Conservation (phyloP, 192 early-diverging fungal genomes). For the Rhizoclosmatium globosum region DNA sequence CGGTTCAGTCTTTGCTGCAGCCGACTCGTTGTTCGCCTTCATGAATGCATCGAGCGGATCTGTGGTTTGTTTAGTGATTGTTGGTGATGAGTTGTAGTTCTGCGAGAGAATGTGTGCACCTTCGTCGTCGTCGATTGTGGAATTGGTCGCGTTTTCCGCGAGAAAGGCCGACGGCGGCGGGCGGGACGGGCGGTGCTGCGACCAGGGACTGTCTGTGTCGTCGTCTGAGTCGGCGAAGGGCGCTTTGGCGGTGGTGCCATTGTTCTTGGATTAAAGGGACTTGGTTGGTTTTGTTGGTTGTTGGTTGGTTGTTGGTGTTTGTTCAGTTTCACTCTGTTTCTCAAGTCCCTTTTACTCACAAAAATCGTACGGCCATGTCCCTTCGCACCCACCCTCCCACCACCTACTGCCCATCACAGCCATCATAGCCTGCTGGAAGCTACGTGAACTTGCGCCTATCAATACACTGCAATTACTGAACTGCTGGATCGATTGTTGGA, state of each 20-base stretch:
- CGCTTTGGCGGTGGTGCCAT: not conserved
- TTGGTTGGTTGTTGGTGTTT: not conserved
- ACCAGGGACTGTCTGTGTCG: not conserved
- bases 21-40: constrained; percentile 66
- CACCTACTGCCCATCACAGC: not conserved
- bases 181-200: not conserved
- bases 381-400: not conserved
- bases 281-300: not conserved
- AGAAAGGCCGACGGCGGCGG: not conserved
- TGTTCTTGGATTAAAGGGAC: not conserved
- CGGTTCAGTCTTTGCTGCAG: not conserved
- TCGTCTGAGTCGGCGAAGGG: not conserved
- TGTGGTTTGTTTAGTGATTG: not conserved
- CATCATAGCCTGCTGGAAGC: not conserved
- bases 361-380: not conserved
- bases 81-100: not conserved
- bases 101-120: constrained; percentile 31
- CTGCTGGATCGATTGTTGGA: not conserved
- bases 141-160: not conserved
- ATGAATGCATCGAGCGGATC: constrained; percentile 89
- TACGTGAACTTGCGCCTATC: no score
- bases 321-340: no score
- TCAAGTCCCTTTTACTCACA: not conserved
- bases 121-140: constrained; percentile 40
- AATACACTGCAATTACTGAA: not conserved